phyloP scores from a whole-genome alignment of 1,139 yeast species.

The Diutina neorugosa region DNA sequence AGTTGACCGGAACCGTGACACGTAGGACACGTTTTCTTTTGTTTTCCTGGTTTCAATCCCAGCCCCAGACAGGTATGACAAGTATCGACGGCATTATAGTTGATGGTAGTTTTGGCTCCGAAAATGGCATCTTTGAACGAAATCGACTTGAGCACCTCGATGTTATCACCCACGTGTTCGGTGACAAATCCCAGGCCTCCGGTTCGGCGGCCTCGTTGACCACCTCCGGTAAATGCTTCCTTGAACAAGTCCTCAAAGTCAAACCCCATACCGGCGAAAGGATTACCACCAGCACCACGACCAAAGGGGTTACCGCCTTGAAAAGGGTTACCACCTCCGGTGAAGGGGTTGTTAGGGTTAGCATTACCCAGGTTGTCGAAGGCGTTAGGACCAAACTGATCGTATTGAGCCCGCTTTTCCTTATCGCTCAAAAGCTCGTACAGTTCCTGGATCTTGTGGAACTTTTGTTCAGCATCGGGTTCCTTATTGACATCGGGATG shows the following conservation, averaged over 20 bases:
- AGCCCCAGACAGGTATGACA: constrained; percentile 76
- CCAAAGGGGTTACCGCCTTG: constrained; percentile 29
- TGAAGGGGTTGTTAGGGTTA: constrained; percentile 39
- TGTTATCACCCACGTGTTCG: constrained; percentile 81
- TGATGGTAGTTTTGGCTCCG: constrained; percentile 58
- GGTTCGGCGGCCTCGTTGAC: constrained; percentile 17
- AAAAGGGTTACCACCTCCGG: constrained; percentile 30
- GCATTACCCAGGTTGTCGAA: constrained; percentile 47
- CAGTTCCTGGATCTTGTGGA: constrained; percentile 89
- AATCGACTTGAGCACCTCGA: constrained; percentile 66
- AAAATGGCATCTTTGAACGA: constrained; percentile 80
- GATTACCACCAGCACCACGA: constrained; percentile 21
- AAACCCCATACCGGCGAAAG: constrained; percentile 39
- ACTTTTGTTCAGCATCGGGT: constrained; percentile 72
- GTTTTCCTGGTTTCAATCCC: constrained; percentile 71
- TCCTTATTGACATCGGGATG: constrained; percentile 97
- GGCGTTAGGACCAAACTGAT: constrained; percentile 83
- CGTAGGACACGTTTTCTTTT: constrained; percentile 66
- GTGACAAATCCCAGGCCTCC: constrained; percentile 38
- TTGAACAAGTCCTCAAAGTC: constrained; percentile 87
- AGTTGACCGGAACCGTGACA: constrained; percentile 94
- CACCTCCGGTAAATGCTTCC: constrained; percentile 52
- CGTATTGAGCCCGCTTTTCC: constrained; percentile 78
- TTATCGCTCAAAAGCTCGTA: constrained; percentile 87
- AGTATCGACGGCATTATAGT: constrained; percentile 62